Evolutionary conservation across 2,329 filamentous ascomycete species (phyloP), one percentile per base, ranked within the genome.

Genomic region (Cercospora zeina): DNA sequence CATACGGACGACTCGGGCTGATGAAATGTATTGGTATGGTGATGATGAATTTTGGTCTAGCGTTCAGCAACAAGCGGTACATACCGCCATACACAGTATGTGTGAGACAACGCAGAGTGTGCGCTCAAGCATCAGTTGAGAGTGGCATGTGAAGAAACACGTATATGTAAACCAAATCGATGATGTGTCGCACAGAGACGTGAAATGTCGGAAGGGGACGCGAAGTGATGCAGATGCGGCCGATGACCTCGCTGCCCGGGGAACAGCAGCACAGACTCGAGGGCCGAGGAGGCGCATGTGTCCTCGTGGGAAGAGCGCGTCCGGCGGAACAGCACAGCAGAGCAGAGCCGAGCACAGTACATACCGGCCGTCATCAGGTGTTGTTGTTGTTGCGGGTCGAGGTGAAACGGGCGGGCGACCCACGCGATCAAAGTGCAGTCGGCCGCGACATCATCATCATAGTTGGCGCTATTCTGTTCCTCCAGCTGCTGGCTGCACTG

Each of bases 41-140:
- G 49, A 53, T 53, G n/a, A 19, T 45, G 39, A 45, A 16, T 21
- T 53, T 53, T 21, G 49, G 16, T 53, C 49, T 31, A 53, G 49
- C 49, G 49, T 33, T 53, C 31, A 53, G 49, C 49, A 34, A 27
- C 42, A 49, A 13, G 14, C 21, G 42, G 42, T 49, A 49, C 19
- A 49, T 49, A 4, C 24, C 24, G 42, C 11, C 27, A 24, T 27
- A 19, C n/a, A 27, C 42, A 49, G 24, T 27, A 27, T 49, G 6
- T 49, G 42, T 49, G 42, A 49, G 42, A 24, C 42, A 27, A 11
- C 21, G 42, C 42, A 49, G 42, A 21, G 21, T 49, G 42, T n/a
- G 42, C 31, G 31, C 42, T 21, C 21, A 45, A 45, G 39, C 19
- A 45, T 24, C 21, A 21, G 39, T 45, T 45, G 39, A 11, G 39